Base-by-base conservation (phyloP, 306 rosid genomes). In the Prunus campanulata region DNA sequence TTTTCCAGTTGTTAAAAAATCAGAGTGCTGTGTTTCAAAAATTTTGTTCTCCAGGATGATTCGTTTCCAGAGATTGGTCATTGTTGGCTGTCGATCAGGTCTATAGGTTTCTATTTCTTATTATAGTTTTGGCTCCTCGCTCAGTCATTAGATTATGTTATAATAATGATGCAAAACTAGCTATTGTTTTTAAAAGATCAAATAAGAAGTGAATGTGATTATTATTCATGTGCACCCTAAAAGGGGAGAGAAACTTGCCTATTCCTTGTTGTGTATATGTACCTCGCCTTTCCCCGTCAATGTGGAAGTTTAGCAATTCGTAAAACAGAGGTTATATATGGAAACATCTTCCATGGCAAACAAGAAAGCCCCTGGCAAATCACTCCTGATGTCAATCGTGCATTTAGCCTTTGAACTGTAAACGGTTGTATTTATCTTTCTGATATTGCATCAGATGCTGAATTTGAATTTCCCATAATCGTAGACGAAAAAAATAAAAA, bases 1-100 rank as follows among this genome's bases (percentile, higher is more conserved):
- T 54, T 11, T 71, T 71, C 48, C 51, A 39, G 50, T 46, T 62
- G 68, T 55, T 50, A 22, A 54, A 35, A 12, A 64, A 29, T 59
- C 39, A 27, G 11, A 25, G 10, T 29, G 19, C 44, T 57, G 65
- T 9, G 57, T 59, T 44, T 55, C 48, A 39, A 68, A 56, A 56
- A 19, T 10, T 62, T 70, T 68, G 50, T 11, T 49, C 48, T 74
- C 9, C 61, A 54, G 70, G 49, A 55, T 29, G 51, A 54, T 71
- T 19, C 20, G 49, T 32, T 72, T n/a, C 10, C 55, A 48, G 57
- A 51, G 44, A 74, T 75, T 81, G 82, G 55, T 82, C 85, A 74
- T 71, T 20, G 69, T 62, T 72, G 83, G 80, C 70, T 81, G 77
- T 79, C 63, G 79, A 83, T 83, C 77, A 78, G 50, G 52, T 82